Evolutionary conservation across 257 asterid species (phyloP).

Genomic region (Anisodus acutangulus): DNA sequence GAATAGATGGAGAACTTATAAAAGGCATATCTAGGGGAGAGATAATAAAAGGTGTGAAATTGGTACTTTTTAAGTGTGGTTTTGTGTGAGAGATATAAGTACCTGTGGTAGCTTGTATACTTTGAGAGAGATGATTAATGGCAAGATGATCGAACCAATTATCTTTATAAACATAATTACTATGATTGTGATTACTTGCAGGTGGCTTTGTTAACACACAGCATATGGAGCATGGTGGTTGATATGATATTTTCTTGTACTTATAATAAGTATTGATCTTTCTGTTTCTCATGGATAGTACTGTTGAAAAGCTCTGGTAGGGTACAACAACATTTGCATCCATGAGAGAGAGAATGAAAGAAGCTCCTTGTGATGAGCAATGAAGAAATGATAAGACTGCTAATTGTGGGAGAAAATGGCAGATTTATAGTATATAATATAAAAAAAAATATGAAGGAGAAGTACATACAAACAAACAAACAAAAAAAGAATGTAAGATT

Average conservation of each 20-base stretch:
- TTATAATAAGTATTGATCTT: conserved; percentile 19
- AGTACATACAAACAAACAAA: conserved; percentile 34
- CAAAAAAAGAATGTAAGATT: conserved; percentile 26
- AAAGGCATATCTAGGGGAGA: too few species aligned
- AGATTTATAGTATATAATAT: background rate
- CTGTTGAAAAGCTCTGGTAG: conserved; percentile 30
- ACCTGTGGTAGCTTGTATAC: conserved; percentile 68
- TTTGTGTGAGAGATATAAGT: conserved; percentile 5
- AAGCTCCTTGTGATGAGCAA: background rate
- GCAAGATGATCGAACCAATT: conserved; percentile 73
- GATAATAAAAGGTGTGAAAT: too few species aligned
- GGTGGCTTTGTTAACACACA: conserved; percentile 37
- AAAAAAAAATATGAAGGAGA: background rate
- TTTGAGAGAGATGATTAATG: conserved; percentile 70
- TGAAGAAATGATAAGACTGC: conserved; percentile 1
- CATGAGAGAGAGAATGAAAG: conserved; percentile 38
- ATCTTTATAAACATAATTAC: conserved; percentile 52
- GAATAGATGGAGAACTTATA: too few species aligned
- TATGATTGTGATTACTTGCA: background rate
- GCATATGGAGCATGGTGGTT: background rate
- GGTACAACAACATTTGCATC: conserved; percentile 40
- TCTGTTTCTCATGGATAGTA: conserved; percentile 27
- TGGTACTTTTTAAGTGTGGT: too few species aligned
- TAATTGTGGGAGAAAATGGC: background rate
- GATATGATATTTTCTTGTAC: conserved; percentile 41